Conservation (phyloP, 257 asterid genomes). For the Forsythia suspensa region DNA sequence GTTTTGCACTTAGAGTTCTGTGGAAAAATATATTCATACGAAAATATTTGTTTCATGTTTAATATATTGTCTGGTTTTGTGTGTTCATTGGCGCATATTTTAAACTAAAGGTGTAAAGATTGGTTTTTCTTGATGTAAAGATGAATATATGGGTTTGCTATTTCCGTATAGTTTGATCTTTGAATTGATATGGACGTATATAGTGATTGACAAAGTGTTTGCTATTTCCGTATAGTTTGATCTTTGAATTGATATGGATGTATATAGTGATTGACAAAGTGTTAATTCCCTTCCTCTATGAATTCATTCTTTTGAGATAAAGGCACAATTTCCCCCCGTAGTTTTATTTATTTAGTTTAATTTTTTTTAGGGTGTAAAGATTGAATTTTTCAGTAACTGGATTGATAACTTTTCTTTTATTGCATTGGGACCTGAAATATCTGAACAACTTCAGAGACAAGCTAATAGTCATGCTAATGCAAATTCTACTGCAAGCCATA, state of each 20-base stretch:
- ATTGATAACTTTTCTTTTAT: constrained; percentile 38
- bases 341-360: not conserved
- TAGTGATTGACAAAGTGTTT: not conserved
- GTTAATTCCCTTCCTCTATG: not conserved
- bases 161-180: not conserved
- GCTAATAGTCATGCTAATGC: constrained; percentile 37
- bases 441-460: constrained; percentile 40
- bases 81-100: not conserved
- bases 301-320: no score
- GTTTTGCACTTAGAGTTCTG: not conserved
- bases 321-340: not conserved
- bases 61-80: not conserved
- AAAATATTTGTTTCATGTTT: not conserved
- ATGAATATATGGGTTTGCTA: not conserved
- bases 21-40: not conserved
- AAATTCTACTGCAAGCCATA: constrained; percentile 38
- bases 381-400: constrained; percentile 2
- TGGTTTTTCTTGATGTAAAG: constrained; percentile 1
- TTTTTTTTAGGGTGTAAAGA: not conserved
- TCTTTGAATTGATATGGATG: not conserved
- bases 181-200: not conserved
- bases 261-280: not conserved
- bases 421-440: no score
- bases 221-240: not conserved
- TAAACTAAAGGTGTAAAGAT: not conserved